Evolutionary conservation across 768 basidiomycete species (phyloP), one percentile per base, ranked within the genome.

Genomic region (Lentinula boryana): DNA sequence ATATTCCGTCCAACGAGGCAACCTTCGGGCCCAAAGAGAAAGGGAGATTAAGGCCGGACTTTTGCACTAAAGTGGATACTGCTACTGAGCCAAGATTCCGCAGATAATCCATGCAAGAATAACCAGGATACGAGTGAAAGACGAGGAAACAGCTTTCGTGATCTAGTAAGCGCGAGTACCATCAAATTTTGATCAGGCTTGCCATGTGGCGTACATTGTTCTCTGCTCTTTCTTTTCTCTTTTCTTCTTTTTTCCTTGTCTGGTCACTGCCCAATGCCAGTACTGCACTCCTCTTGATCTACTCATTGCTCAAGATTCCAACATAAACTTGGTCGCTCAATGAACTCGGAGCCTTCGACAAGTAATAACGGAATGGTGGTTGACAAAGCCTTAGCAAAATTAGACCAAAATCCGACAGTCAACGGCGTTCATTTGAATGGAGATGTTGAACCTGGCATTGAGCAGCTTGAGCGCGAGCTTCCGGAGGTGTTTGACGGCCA

Each of bases 1-100:
- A 99, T 38, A 95, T 84, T 1, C 84, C 83, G 60, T 84, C 91
- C 60, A 85, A 79, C 21, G 85, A 81, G 4, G 80, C 71, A 51
- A 93, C 82, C 64, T 89, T 89, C 32, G 80, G 69, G 38, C 94
- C 95, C 4, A 97, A 81, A 3, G 86, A 83, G 69, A 96, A 98
- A 0, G 95, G 95, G 23, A 95, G 79, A 64, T 89, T 89, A 13
- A 98, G 80, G 27, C 95, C 95, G 7, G 95, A 95, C 68, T 95
- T 96, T 67, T 92, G 89, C 2, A 98, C 91, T n/a, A 97, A 81
- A 7, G 87, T 85, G 43, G 90, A 94, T 48, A 91, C 94, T 6
- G 94, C 94, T 49, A 86, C 91, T 58, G 89, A 90, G 38, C 93
- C 92, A 15, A 94, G 79, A 35, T 78, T 91, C 65, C 90, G 81